phyloP scores from a whole-genome alignment of 176 grass and related monocot species.

The Hyparrhenia diplandra region DNA sequence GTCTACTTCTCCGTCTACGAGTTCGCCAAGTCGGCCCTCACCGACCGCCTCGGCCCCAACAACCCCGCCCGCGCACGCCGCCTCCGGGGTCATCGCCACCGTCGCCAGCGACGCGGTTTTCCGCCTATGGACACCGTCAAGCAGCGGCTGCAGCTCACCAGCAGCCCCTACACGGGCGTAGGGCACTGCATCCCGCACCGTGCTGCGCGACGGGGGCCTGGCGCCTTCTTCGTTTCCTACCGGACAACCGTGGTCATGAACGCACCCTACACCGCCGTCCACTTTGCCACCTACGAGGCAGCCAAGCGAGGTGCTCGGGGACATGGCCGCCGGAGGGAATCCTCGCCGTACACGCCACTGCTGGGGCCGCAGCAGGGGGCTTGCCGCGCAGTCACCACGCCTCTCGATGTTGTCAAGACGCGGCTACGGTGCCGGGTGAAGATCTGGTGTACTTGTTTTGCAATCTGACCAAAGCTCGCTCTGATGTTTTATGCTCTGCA shows the following conservation, averaged over 20 bases:
- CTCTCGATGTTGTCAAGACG: constrained; percentile 85
- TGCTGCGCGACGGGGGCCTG: constrained; percentile 58
- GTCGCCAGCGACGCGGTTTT: constrained; percentile 77
- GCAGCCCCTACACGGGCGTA: constrained; percentile 75
- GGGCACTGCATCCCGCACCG: constrained; percentile 65
- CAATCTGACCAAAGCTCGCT: not conserved
- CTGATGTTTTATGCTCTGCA: not conserved
- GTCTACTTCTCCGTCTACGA: constrained; percentile 96
- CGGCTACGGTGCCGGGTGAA: constrained; percentile 91
- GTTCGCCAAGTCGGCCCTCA: constrained; percentile 54
- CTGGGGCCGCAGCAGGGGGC: constrained; percentile 68
- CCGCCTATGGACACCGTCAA: constrained; percentile 93
- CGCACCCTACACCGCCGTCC: constrained; percentile 76
- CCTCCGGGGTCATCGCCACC: constrained; percentile 73
- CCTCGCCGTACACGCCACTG: constrained; percentile 70
- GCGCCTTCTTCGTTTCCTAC: constrained; percentile 73
- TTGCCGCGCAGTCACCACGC: constrained; percentile 71
- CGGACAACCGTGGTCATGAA: constrained; percentile 86
- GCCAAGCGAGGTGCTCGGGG: constrained; percentile 65
- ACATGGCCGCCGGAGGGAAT: constrained; percentile 58
- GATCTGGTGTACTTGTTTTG: constrained; percentile 19
- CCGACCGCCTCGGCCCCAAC: constrained; percentile 54
- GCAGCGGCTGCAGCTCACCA: constrained; percentile 87
- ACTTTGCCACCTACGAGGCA: constrained; percentile 86
- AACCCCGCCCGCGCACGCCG: constrained; percentile 74